A percentile compares a stretch with the other conserved stretches of the same genome.
Conservation (phyloP, 345 rosid species). For the Bretschneidera sinensis region DNA sequence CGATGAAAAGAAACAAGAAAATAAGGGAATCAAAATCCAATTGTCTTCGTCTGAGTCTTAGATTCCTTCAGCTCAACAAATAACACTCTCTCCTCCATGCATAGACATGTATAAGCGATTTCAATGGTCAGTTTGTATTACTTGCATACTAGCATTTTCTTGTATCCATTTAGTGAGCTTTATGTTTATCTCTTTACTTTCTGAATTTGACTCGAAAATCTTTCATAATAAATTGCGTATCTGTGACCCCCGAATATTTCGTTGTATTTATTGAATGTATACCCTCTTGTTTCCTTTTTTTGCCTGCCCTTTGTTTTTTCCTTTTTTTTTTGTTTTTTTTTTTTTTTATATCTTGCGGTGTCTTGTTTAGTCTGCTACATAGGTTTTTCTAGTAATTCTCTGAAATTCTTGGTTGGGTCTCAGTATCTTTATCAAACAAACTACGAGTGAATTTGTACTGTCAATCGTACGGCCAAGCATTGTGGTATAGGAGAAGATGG, state of each 20-base stretch:
- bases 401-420: neutral
- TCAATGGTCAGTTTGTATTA: neutral
- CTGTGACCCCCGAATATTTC: neutral
- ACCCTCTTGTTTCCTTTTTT: neutral
- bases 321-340: too few relatives aligned
- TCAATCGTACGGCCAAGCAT: too few relatives aligned
- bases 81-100: neutral
- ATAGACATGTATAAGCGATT: neutral
- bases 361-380: neutral
- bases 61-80: neutral
- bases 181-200: neutral
- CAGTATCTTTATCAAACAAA: neutral
- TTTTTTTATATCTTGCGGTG: too few relatives aligned
- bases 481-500: neutral
- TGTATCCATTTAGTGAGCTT: neutral
- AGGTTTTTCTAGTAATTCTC: neutral
- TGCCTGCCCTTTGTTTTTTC: too few relatives aligned
- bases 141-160: neutral
- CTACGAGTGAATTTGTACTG: neutral
- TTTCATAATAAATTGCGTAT: neutral
- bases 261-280: neutral
- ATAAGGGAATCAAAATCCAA: neutral
- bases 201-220: neutral
- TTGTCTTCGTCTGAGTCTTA: neutral
- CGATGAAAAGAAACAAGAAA: neutral